Evolutionary conservation across 1,284 basidiomycete species (phyloP), one percentile per base, ranked within the genome.

Genomic region (Mycena sp.): DNA sequence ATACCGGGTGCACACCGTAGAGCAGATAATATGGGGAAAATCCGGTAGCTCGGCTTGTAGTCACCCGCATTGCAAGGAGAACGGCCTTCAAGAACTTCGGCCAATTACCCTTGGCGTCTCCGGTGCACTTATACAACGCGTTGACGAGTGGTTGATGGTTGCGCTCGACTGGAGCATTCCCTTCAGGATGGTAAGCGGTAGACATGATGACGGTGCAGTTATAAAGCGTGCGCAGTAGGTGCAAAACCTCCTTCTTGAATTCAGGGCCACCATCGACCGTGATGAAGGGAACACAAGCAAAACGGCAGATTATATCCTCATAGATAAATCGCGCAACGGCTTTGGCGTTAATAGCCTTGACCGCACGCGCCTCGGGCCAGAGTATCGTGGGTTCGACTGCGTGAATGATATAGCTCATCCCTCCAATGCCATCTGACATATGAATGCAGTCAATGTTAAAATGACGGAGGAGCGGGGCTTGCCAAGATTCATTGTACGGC

Each of bases 21-120:
- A 77, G 63, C 12, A 80, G 53, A 40, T 70, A 78, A 58, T 73
- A 79, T 0, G 77, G 77, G 0, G 74, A 63, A 44, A 69, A 75
- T 3, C 75, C 74, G 0, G 76, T 78, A 1, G 70, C 50, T 0
- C 71, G 48, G 3, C 62, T 66, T 5, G 67, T 64, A 0, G 74
- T 75, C 12, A 72, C 67, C 52, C 32, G 32, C 32, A 35, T 35
- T 14, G 32, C 32, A 35, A 35, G 14, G 7, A 35, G 32, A 7
- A 35, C 56, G 0, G 69, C 68, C n/a, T 58, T 35, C 1, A 75
- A 7, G 35, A 67, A 69, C 6, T 51, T 45, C 0, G 69, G 72
- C 74, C 74, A 76, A 4, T 46, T 72, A 37, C 14, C 41, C n/a
- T 44, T 44, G 23, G 41, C 41, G 41, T 70, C 61, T 1, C 69